Conservation (phyloP, 768 basidiomycete species). For the Amanita rimosa region DNA sequence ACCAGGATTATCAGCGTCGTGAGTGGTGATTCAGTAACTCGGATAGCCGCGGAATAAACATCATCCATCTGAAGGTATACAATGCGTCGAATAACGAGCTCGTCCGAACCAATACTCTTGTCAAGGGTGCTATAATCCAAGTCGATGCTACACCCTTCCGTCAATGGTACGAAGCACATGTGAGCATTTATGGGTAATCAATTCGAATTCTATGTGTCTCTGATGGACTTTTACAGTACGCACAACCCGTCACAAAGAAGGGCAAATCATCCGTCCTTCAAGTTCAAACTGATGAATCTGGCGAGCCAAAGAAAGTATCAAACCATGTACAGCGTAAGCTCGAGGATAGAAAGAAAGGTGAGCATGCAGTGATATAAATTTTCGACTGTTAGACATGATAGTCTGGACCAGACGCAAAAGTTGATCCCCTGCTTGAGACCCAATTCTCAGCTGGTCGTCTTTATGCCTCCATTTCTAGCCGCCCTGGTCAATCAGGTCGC, state of each 20-base stretch:
- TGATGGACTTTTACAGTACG: constrained; percentile 50
- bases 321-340: constrained; percentile 82
- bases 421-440: constrained; percentile 79
- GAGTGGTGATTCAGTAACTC: constrained; percentile 22
- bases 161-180: constrained; percentile 99
- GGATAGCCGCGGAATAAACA: constrained; percentile 3
- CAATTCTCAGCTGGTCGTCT: constrained; percentile 95
- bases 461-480: constrained; percentile 86
- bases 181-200: constrained; percentile 32
- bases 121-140: constrained; percentile 95
- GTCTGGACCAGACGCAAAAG: constrained; percentile 58
- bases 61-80: constrained; percentile 58
- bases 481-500: constrained; percentile 95
- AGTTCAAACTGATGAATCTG: constrained; percentile 24
- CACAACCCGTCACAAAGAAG: constrained; percentile 88
- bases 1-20: constrained; percentile 95
- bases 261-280: constrained; percentile 51
- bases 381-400: not conserved
- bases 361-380: not conserved
- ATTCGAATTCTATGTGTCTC: not conserved
- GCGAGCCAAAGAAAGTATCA: constrained; percentile 71
- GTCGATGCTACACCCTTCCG: constrained; percentile 98
- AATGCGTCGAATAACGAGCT: constrained; percentile 99
- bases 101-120: constrained; percentile 98
- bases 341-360: constrained; percentile 88